Percentiles rank a stretch among this genome's conserved stretches.
phyloP scores from a whole-genome alignment of 495 filamentous ascomycete genomes.

The Glarea lozoyensis region DNA sequence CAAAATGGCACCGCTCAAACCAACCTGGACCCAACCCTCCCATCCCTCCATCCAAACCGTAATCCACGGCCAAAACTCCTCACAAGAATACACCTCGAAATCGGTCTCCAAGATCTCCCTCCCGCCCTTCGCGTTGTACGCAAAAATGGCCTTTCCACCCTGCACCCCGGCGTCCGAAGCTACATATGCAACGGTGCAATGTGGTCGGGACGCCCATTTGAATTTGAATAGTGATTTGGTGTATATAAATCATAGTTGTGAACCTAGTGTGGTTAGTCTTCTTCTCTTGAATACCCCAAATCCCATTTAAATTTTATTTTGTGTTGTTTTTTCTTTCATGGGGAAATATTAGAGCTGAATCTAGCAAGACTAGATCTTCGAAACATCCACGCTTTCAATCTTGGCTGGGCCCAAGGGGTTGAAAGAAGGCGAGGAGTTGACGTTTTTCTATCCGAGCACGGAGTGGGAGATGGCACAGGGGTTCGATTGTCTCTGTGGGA shows the following conservation, averaged over 20 bases:
- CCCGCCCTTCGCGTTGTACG: slow-evolving; percentile 52
- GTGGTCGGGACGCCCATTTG: slow-evolving; percentile 50
- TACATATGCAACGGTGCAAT: slow-evolving; percentile 65
- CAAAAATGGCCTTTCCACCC: slow-evolving; percentile 40
- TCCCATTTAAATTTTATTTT: not conserved
- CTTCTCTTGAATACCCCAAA: not conserved
- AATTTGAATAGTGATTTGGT: slow-evolving; percentile 69
- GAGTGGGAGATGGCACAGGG: slow-evolving; percentile 71
- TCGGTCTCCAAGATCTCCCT: slow-evolving; percentile 52
- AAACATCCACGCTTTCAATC: slow-evolving; percentile 54
- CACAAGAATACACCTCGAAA: slow-evolving; percentile 47
- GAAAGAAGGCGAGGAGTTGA: slow-evolving; percentile 52
- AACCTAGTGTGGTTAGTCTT: slow-evolving; percentile 47
- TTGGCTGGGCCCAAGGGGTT: slow-evolving; percentile 50
- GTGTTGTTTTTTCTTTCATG: no score
- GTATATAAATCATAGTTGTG: slow-evolving; percentile 69
- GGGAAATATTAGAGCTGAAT: no score
- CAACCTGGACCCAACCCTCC: slow-evolving; percentile 43
- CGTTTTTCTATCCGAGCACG: slow-evolving; percentile 72
- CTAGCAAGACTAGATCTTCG: slow-evolving; percentile 42
- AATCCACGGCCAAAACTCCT: slow-evolving; percentile 18
- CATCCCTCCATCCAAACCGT: slow-evolving; percentile 43
- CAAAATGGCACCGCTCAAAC: slow-evolving; percentile 38
- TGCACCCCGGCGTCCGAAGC: slow-evolving; percentile 43
- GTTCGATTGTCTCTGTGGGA: slow-evolving; percentile 58